Percentiles rank a stretch among this genome's conserved stretches.
Evolutionary conservation across 352 stramenopile species (phyloP).

Genomic region (Globisporangium heterothallicum): DNA sequence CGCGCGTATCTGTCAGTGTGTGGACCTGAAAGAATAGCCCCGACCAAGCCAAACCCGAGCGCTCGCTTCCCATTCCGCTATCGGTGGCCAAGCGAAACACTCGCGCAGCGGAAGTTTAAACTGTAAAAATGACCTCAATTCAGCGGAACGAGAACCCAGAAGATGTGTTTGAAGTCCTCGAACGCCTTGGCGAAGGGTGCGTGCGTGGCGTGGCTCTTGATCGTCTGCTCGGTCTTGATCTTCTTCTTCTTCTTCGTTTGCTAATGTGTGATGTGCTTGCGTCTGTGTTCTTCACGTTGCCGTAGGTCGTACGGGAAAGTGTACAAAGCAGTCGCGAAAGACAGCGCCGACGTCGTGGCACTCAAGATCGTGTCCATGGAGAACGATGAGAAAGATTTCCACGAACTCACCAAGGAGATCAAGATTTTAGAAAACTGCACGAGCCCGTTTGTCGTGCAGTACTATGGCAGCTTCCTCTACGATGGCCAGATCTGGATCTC

Average conservation of each 20-base stretch:
- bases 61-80: no score
- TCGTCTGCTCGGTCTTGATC: neutral
- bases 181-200: slow-evolving; percentile 71
- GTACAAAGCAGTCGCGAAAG: slow-evolving; percentile 69
- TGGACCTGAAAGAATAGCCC: no score
- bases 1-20: no score
- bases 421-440: slow-evolving; percentile 74
- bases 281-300: neutral
- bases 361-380: slow-evolving; percentile 86
- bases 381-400: slow-evolving; percentile 49
- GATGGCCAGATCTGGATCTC: slow-evolving; percentile 79
- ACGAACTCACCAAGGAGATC: slow-evolving; percentile 83
- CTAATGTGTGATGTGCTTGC: no score
- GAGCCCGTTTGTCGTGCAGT: slow-evolving; percentile 83
- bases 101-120: no score
- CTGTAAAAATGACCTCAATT: slow-evolving; percentile 57
- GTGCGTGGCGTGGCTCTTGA: neutral
- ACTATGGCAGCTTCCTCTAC: slow-evolving; percentile 77
- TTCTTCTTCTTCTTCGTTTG: neutral
- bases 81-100: neutral
- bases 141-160: slow-evolving; percentile 61
- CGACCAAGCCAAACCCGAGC: no score
- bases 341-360: slow-evolving; percentile 57
- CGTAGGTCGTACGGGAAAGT: slow-evolving; percentile 75
- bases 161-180: slow-evolving; percentile 68